A percentile compares a stretch with the other conserved stretches of the same genome.
These are phyloP conservation scores for Zymoseptoria ardabiliae DNA, from an alignment of 2,329 filamentous ascomycete species.

Conservation along the genomic window DNA sequence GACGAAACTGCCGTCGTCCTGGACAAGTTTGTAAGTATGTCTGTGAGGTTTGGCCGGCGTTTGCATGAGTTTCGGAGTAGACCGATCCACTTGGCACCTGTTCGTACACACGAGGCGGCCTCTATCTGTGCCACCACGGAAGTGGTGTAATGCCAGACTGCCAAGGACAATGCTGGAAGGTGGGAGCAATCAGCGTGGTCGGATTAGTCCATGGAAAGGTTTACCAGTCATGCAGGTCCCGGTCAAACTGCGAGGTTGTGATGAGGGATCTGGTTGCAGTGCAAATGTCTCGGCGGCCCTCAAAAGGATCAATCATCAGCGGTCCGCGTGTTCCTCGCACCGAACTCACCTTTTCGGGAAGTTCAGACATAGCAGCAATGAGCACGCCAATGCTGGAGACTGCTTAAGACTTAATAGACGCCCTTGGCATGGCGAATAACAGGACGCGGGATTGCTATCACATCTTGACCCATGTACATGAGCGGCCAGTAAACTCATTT, in stretches of 20 bases:
- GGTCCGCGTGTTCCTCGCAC: background rate
- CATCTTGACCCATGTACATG: background rate
- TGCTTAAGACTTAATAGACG: background rate
- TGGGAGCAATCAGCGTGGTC: background rate
- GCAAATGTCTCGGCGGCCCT: background rate
- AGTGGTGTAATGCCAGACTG: background rate
- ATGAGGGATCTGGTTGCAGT: background rate
- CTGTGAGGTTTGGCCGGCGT: background rate
- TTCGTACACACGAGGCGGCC: no score
- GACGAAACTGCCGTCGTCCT: slow-evolving; percentile 42
- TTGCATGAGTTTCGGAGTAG: no score
- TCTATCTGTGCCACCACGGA: no score
- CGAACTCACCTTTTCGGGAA: background rate
- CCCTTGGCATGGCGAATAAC: background rate
- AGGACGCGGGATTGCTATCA: background rate
- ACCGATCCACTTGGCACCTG: no score
- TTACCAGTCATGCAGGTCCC: background rate
- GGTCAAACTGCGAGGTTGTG: background rate
- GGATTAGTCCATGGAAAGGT: background rate
- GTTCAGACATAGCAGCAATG: background rate
- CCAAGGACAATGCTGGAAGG: background rate
- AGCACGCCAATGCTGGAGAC: background rate
- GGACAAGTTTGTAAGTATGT: slow-evolving; percentile 31
- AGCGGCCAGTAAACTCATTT: background rate
- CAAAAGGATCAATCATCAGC: background rate